phyloP scores from a whole-genome alignment of 495 filamentous ascomycete genomes.

The Hypoxylon cercidicola region DNA sequence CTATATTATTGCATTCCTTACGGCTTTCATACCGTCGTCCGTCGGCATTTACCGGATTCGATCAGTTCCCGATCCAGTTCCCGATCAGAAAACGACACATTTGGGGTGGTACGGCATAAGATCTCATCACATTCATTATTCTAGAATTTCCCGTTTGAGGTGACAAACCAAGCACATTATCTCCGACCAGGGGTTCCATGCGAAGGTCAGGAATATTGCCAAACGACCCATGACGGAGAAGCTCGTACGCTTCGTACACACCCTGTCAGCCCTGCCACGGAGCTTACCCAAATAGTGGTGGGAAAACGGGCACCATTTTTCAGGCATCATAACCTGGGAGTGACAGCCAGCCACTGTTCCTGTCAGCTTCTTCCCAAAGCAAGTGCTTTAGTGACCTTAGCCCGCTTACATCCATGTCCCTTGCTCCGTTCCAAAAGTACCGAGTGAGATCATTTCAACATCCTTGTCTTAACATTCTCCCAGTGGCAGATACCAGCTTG shows the following conservation, averaged over 20 bases:
- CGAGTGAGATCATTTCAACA: slow-evolving; percentile 34
- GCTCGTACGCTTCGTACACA: slow-evolving; percentile 11
- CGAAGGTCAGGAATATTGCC: slow-evolving; percentile 42
- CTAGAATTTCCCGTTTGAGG: slow-evolving; percentile 32
- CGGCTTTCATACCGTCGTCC: slow-evolving; percentile 12
- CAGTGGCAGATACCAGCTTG: slow-evolving; percentile 19
- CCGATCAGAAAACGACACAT: slow-evolving; percentile 5
- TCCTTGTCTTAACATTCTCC: slow-evolving; percentile 26
- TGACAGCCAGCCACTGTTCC: slow-evolving; percentile 40
- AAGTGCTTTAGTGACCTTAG: slow-evolving; percentile 32
- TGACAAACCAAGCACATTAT: slow-evolving; percentile 39
- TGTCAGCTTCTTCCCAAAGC: slow-evolving; percentile 37
- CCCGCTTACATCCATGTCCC: slow-evolving; percentile 34
- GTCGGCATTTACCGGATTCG: slow-evolving; percentile 26
- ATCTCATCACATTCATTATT: slow-evolving; percentile 34
- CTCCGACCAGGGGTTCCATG: slow-evolving; percentile 39
- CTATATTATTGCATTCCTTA: slow-evolving; percentile 6
- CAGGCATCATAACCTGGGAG: slow-evolving; percentile 26
- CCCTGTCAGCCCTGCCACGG: slow-evolving; percentile 39
- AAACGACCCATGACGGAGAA: slow-evolving; percentile 14
- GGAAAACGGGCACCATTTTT: slow-evolving; percentile 20
- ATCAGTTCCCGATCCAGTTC: slow-evolving; percentile 10
- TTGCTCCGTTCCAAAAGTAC: slow-evolving; percentile 32
- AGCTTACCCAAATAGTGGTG: slow-evolving; percentile 28
- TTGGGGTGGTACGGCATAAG: slow-evolving; percentile 28